Evolutionary conservation across 768 basidiomycete species (phyloP), one percentile per base, ranked within the genome.

Genomic region (Lentinula lateritia): DNA sequence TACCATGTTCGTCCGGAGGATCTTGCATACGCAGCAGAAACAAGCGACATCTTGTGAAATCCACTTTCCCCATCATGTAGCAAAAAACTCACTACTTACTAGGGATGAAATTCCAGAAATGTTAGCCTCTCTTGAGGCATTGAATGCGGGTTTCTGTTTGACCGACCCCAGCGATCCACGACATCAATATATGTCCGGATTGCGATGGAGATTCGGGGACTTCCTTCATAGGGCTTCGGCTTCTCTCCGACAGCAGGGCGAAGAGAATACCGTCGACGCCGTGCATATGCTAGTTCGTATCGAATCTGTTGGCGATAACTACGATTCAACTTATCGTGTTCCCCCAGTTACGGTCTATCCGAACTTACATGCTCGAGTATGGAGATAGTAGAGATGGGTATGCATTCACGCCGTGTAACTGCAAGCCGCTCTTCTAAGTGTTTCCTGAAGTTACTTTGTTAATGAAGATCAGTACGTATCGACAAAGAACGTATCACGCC

Each of bases 211-310:
- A 7, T 88, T 90, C 64, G 90, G 90, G 0, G 73, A 74, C 23
- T 84, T 92, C 64, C 74, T 96, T 34, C 89, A 92, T 65, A 72
- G 77, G 28, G 90, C 91, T 0, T 92, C 92, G 0, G 75, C 78
- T 6, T 82, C 83, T 16, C 72, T 93, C 65, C 81, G 81, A 39
- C 80, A 83, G 62, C 90, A 91, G 71, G 90, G 90, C 5, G 87
- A 89, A 67, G 88, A 90, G 72, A 90, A 88, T 65, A 88, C 87
- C 2, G 84, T 95, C 7, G 93, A 95, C 72, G 86, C 88, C 5
- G 88, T 93, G 16, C 83, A 88, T 65, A 82, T 85, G 70, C 75
- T 92, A 61, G 90, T 89, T 65, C 60, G 83, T 73, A 13, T 52
- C 20, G 8, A 9, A 63, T 57, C 10, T 36, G 10, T 18, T 36